A percentile compares a stretch with the other conserved stretches of the same genome.
Conservation (phyloP, 1,284 basidiomycete genomes). For the Tylopilus orsonianus region DNA sequence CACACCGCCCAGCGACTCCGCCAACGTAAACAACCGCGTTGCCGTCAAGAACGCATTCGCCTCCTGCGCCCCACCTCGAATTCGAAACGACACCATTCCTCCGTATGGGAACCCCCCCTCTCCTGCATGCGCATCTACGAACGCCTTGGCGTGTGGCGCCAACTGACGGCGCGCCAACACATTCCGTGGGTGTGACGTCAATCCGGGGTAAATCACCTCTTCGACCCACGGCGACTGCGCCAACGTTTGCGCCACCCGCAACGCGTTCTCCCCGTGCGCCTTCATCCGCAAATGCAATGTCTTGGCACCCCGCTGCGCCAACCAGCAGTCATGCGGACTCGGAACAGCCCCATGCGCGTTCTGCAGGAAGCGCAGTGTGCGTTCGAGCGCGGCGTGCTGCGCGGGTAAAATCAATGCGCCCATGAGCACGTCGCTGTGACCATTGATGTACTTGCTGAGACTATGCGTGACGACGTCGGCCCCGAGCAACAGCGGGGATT, state of each 20-base stretch:
- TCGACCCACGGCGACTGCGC: conserved; percentile 59
- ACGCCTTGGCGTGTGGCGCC: conserved; percentile 67
- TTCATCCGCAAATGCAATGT: conserved; percentile 88
- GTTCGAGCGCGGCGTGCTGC: conserved; percentile 46
- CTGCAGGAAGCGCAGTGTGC: conserved; percentile 83
- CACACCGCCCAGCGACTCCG: conserved; percentile 90
- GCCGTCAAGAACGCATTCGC: conserved; percentile 73
- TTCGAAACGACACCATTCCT: conserved; percentile 81
- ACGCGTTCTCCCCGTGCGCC: conserved; percentile 82
- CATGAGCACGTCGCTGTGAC: conserved; percentile 91
- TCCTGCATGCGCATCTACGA: conserved; percentile 50
- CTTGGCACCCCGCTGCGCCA: conserved; percentile 90
- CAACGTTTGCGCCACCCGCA: conserved; percentile 73
- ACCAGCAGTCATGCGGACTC: conserved; percentile 88
- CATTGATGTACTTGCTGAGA: conserved; percentile 91
- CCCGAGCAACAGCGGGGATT: conserved; percentile 82
- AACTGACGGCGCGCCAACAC: conserved; percentile 65
- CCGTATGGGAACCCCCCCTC: conserved; percentile 73
- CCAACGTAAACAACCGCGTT: conserved; percentile 77
- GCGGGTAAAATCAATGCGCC: conserved; percentile 76
- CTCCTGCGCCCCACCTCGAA: conserved; percentile 53
- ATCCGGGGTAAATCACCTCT: conserved; percentile 86
- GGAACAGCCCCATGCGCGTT: conserved; percentile 90
- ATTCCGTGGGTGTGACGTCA: conserved; percentile 59
- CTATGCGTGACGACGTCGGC: conserved; percentile 84